Evolutionary conservation across 352 stramenopile species (phyloP).

Genomic region (Phytophthora pistaciae): DNA sequence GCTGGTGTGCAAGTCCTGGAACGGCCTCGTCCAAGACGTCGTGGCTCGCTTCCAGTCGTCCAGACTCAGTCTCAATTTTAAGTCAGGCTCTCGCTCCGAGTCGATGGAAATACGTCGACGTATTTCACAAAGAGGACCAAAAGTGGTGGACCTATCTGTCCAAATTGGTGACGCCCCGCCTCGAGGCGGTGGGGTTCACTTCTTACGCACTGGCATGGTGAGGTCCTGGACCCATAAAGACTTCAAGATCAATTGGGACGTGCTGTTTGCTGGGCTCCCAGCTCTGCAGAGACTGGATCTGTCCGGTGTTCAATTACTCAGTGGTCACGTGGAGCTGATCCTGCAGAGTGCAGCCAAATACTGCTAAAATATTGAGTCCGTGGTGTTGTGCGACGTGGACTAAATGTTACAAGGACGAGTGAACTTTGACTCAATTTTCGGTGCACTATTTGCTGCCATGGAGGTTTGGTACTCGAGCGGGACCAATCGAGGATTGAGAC

Average conservation of each 20-base stretch:
- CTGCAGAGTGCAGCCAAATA: constrained; percentile 33
- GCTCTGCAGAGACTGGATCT: constrained; percentile 41
- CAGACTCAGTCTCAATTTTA: constrained; percentile 30
- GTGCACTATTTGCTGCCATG: constrained; percentile 35
- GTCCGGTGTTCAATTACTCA: constrained; percentile 32
- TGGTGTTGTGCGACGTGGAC: constrained; percentile 25
- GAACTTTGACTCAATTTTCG: constrained; percentile 30
- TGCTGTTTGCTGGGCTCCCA: constrained; percentile 29
- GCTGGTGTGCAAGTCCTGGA: constrained; percentile 40
- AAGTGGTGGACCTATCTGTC: constrained; percentile 40
- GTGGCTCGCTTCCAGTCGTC: constrained; percentile 18
- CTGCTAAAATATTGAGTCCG: constrained; percentile 37
- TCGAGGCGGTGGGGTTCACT: neutral
- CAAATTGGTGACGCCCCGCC: constrained; percentile 25
- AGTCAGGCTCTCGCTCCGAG: constrained; percentile 19
- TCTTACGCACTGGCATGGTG: neutral
- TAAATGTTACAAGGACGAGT: constrained; percentile 14
- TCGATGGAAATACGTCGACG: constrained; percentile 18
- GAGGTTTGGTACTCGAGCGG: constrained; percentile 31
- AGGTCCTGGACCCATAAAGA: constrained; percentile 11
- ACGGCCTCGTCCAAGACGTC: constrained; percentile 27
- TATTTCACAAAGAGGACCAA: constrained; percentile 25
- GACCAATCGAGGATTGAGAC: constrained; percentile 28
- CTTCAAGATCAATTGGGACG: constrained; percentile 33
- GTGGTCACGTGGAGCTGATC: constrained; percentile 30